These are phyloP conservation scores for Malassezia pachydermatis DNA, from an alignment of 1,284 basidiomycete species.

Conservation along the genomic window DNA sequence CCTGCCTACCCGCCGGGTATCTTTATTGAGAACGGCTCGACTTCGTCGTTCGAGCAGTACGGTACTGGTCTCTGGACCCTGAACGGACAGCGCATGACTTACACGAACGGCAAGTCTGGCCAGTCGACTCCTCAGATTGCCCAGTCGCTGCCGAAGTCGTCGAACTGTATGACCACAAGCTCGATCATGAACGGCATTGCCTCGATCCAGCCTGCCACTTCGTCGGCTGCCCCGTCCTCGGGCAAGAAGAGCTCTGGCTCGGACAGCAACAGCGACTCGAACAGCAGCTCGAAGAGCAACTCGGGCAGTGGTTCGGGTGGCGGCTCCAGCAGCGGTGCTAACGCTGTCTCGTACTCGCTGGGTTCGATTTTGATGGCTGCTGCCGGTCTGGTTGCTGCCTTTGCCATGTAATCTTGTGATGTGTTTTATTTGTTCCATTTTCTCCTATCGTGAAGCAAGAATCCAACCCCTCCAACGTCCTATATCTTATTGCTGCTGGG, in stretches of 20 bases:
- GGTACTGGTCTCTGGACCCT: slow-evolving; percentile 28
- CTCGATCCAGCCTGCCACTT: slow-evolving; percentile 20
- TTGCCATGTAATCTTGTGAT: slow-evolving; percentile 22
- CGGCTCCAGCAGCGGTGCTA: slow-evolving; percentile 4
- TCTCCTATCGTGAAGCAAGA: too few species aligned
- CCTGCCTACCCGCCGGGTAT: slow-evolving; percentile 46
- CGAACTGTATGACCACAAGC: slow-evolving; percentile 29
- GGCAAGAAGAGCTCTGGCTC: not conserved
- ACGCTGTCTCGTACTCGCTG: slow-evolving; percentile 3
- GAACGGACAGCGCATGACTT: slow-evolving; percentile 27
- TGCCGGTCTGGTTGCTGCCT: slow-evolving; percentile 23
- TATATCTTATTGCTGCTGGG: not conserved
- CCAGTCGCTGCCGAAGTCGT: slow-evolving; percentile 39
- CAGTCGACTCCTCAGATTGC: slow-evolving; percentile 37
- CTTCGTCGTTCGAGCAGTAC: slow-evolving; percentile 44
- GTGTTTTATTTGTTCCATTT: not conserved
- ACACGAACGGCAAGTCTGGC: slow-evolving; percentile 40
- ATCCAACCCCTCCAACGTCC: too few species aligned
- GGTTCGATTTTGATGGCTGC: slow-evolving; percentile 16
- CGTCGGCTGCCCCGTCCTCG: not conserved
- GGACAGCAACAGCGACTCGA: slow-evolving; percentile 4
- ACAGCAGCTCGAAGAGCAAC: not conserved
- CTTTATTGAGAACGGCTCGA: slow-evolving; percentile 31
- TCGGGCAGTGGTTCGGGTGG: not conserved
- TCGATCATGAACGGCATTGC: slow-evolving; percentile 41